Base-by-base conservation (phyloP, 495 filamentous ascomycete species). In the Pseudevernia furfuracea region DNA sequence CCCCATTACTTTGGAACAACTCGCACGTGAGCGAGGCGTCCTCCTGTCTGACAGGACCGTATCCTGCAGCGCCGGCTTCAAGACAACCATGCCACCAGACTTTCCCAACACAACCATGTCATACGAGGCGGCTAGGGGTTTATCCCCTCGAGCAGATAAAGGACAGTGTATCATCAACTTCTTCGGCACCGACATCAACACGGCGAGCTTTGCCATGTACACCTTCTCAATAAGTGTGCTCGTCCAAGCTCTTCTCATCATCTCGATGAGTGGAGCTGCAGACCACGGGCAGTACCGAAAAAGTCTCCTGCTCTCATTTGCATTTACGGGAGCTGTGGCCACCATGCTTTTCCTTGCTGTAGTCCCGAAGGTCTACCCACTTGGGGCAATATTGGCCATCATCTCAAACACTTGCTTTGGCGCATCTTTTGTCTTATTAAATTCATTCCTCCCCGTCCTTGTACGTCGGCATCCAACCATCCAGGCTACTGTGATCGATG, bases 141-240 rank as follows among this genome's bases (percentile, higher is more conserved):
- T 58, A 63, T 60, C 62, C 61, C 60, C 70, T 39, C 61, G 43
- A 39, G 63, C 69, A 49, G 72, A 76, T 41, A 61, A 71, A n/a
- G 82, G 82, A 36, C 91, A 95, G 71, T 98, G 94, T 70, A 79
- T 97, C 59, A 82, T 97, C 69, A 84, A 86, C 63, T 75, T 98
- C 12, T 75, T 96, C 53, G 94, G 94, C 8, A 74, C 84, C 61
- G 88, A 96, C 68, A 86, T 98, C 71, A 97, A 96, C 75, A 96
- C 94, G 14, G 92, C 94, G 23, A 95, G 90, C 76, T 97, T 97
- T 74, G 94, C 95, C 64, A 92, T 98, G 89, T 98, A 97, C 77
- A 96, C 90, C 7, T 97, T 97, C 75, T 95, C 91, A 57, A 74
- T 96, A 64, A 94, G 89, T 75, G 94, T 98, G 3, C 72, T 96